A percentile compares a stretch with the other conserved stretches of the same genome.
Conservation (phyloP, 148 eudicot species). For the Drosera capensis region DNA sequence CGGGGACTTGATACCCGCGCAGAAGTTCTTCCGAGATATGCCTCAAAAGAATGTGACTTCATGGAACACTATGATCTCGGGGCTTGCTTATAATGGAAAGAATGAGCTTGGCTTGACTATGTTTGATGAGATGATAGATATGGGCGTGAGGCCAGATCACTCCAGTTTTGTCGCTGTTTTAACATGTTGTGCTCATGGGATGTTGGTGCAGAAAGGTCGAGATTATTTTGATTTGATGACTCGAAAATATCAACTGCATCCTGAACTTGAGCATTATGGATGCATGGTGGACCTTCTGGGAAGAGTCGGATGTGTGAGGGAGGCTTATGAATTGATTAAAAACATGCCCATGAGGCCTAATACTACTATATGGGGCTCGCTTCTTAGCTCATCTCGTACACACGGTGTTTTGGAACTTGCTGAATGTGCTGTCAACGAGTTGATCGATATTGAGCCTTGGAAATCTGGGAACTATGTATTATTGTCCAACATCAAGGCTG, state of each 20-base stretch:
- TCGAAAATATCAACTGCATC: conserved; percentile 17
- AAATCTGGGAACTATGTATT: conserved; percentile 63
- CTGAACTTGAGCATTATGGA: conserved; percentile 61
- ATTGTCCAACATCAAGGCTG: conserved; percentile 60
- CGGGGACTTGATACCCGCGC: conserved; percentile 39
- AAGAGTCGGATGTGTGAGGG: conserved; percentile 41
- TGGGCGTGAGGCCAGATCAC: conserved; percentile 36
- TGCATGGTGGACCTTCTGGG: conserved; percentile 71
- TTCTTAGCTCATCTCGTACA: conserved; percentile 45
- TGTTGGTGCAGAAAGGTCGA: conserved; percentile 35
- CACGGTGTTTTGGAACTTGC: conserved; percentile 39
- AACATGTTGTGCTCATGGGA: conserved; percentile 47
- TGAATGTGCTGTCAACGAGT: conserved; percentile 42
- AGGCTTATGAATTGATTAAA: conserved; percentile 40
- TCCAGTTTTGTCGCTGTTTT: conserved; percentile 43
- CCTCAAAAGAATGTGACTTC: conserved; percentile 38
- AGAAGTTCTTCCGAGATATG: conserved; percentile 32
- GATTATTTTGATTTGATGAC: conserved; percentile 38
- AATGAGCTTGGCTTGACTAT: conserved; percentile 35
- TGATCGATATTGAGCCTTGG: conserved; percentile 48
- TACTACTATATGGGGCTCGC: conserved; percentile 60
- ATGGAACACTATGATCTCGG: conserved; percentile 54
- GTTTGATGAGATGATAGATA: conserved; percentile 41
- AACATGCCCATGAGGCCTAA: conserved; percentile 52
- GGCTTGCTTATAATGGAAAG: conserved; percentile 43